Percentiles rank a stretch among this genome's conserved stretches.
phyloP scores from a whole-genome alignment of 2,329 filamentous ascomycete genomes.

The Microcyclosporella mali region DNA sequence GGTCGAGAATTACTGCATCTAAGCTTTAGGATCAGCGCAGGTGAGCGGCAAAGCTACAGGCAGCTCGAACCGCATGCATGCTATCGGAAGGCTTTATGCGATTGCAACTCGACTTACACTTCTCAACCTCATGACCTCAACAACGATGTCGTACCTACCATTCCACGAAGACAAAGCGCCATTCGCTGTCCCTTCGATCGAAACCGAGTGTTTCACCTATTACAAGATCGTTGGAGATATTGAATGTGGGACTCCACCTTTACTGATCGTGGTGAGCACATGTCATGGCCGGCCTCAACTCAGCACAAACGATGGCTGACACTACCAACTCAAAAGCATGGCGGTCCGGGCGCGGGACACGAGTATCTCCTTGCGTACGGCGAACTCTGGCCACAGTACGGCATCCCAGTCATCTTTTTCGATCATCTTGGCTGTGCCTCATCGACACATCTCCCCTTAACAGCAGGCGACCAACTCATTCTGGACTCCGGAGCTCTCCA shows the following conservation, averaged over 20 bases:
- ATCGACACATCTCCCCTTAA: constrained; percentile 42
- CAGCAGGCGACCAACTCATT: constrained; percentile 37
- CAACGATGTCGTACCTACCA: too few species aligned
- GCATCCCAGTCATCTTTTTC: constrained; percentile 43
- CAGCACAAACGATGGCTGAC: too few species aligned
- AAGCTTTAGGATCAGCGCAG: too few species aligned
- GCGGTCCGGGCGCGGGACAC: background rate
- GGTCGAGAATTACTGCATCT: too few species aligned
- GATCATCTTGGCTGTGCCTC: constrained; percentile 45
- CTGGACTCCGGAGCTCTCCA: constrained; percentile 42
- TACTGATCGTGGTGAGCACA: constrained; percentile 29
- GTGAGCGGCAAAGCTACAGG: too few species aligned
- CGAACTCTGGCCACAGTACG: constrained; percentile 9
- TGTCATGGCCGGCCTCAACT: too few species aligned
- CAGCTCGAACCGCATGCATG: too few species aligned
- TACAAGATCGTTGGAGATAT: constrained; percentile 6
- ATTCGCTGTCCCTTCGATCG: constrained; percentile 25
- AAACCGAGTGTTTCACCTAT: constrained; percentile 20
- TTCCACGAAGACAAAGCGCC: constrained; percentile 2
- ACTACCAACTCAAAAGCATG: too few species aligned
- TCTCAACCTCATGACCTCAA: too few species aligned
- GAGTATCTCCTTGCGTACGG: constrained; percentile 1
- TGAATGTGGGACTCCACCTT: constrained; percentile 6
- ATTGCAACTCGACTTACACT: too few species aligned
- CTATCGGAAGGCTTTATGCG: too few species aligned